Evolutionary conservation across 1,284 basidiomycete genomes (phyloP), one percentile per base, ranked within the genome.

Genomic region (Ceratobasidium sp.): DNA sequence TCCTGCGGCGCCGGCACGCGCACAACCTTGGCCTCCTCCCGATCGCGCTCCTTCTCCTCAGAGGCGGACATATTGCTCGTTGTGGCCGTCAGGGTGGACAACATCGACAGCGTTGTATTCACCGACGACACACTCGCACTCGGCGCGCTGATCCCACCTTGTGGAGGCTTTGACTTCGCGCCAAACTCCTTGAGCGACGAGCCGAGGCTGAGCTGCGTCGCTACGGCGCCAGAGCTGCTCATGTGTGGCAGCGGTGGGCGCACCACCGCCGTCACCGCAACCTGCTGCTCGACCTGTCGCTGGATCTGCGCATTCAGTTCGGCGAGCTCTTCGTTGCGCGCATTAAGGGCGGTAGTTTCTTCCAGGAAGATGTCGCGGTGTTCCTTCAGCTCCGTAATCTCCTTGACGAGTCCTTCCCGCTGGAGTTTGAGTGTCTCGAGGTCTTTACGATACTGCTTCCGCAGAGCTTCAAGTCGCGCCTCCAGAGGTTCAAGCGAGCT

Each of bases 301-400:
- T 87, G 82, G 75, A 95, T 91, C 72, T 94, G 90, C 1, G 89
- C 84, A 76, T 92, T 92, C 64, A 96, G 86, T 78, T 95, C 92
- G 5, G 91, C 91, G 12, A 98, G 85, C 79, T 96, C 92, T 77
- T 96, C 95, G 81, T 98, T 98, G 72, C 95, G 89, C 16, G 90
- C 90, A 78, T 94, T 95, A 62, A 99, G 86, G 23, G 90, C 88
- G 0, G 93, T 91, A 0, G 95, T 92, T 82, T 98, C 96, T 77
- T 97, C 95, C 21, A 96, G 82, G 82, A 92, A 92, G 48, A 91
- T 86, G 76, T 97, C 94, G 36, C 94, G 87, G 3, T 92, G 89
- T 36, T 93, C 91, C 77, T 89, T 90, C 64, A 99, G 88, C 77
- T 98, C 95, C 9, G 86, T 84, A 72, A 98, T 90, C 81, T 98